Base-by-base conservation (phyloP, 345 rosid genomes). In the Eutrema yunnanense region DNA sequence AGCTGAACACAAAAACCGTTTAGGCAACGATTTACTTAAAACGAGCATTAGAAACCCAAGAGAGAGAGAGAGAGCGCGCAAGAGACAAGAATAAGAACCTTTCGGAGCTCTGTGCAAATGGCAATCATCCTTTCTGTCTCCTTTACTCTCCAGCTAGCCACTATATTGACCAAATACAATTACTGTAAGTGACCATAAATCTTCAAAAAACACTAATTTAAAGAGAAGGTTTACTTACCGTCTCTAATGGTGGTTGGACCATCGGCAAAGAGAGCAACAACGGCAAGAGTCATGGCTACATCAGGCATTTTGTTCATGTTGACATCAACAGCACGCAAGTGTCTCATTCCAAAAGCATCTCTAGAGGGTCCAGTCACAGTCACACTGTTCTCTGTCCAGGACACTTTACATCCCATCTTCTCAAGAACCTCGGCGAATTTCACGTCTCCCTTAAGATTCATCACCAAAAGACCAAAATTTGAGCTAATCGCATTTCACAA, bases 271-370 rank as follows among this genome's bases (percentile, higher is more conserved):
- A 92, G 94, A 6, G 99, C 98, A 81, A 87, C 96, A 47, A 96
- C 97, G 1, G 99, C 98, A 50, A 92, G 90, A 56, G 99, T 96
- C 97, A 90, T 90, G 59, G 98, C 98, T 67, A 90, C 99, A 67
- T 95, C 98, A 32, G 98, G 98, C 98, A 95, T 95, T 86, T 95
- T 95, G 89, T 95, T 92, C 99, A 92, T 92, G 88, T 95, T 86
- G 48, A 95, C 94, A 61, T 92, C 99, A 71, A 95, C 73, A 55
- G 91, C 92, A 0, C 57, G 74, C 71, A 95, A 79, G 78, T 88
- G 94, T 63, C 87, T 92, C 80, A 83, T 83, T 58, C 92, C 85
- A 42, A 72, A 87, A 68, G 90, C 82, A 77, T 82, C 85, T 57
- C 94, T 81, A 8, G 91, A 87, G 54, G 96, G 98, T 54, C 99